phyloP scores from a whole-genome alignment of 768 basidiomycete species.

The Naganishia vaughanmartiniae region DNA sequence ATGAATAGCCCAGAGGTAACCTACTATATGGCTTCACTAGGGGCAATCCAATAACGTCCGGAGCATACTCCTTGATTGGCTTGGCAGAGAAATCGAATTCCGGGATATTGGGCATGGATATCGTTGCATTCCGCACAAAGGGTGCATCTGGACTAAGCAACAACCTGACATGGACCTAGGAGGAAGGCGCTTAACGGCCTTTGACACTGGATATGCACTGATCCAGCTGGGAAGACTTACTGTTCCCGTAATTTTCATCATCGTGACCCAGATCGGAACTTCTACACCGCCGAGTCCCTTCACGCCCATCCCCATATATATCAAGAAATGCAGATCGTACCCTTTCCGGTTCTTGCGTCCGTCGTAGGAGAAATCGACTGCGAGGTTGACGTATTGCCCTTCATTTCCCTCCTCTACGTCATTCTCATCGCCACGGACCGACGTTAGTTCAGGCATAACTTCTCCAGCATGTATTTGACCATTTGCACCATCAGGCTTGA shows the following conservation, averaged over 20 bases:
- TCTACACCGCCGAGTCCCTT: slow-evolving; percentile 49
- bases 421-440: slow-evolving; percentile 33
- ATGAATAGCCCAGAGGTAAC: slow-evolving; percentile 17
- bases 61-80: slow-evolving; percentile 43
- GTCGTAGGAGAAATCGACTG: slow-evolving; percentile 48
- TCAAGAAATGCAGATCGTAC: slow-evolving; percentile 46
- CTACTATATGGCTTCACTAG: slow-evolving; percentile 48
- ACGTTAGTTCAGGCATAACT: slow-evolving; percentile 14
- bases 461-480: slow-evolving; percentile 31
- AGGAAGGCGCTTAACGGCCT: neutral
- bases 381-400: slow-evolving; percentile 50
- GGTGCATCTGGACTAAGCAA: slow-evolving; percentile 51
- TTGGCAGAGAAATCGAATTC: slow-evolving; percentile 51
- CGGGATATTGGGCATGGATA: slow-evolving; percentile 49
- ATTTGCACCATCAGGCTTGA: neutral
- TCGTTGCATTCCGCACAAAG: slow-evolving; percentile 47
- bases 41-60: slow-evolving; percentile 51
- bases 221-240: slow-evolving; percentile 32
- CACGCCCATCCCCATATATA: slow-evolving; percentile 49
- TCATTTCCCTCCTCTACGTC: slow-evolving; percentile 42
- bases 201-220: too few species aligned
- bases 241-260: slow-evolving; percentile 47
- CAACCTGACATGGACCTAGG: slow-evolving; percentile 44
- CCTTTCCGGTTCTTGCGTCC: slow-evolving; percentile 39
- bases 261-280: slow-evolving; percentile 51